Evolutionary conservation across 169 alveolate genomes (phyloP).

Genomic region (Plasmodium sp.): DNA sequence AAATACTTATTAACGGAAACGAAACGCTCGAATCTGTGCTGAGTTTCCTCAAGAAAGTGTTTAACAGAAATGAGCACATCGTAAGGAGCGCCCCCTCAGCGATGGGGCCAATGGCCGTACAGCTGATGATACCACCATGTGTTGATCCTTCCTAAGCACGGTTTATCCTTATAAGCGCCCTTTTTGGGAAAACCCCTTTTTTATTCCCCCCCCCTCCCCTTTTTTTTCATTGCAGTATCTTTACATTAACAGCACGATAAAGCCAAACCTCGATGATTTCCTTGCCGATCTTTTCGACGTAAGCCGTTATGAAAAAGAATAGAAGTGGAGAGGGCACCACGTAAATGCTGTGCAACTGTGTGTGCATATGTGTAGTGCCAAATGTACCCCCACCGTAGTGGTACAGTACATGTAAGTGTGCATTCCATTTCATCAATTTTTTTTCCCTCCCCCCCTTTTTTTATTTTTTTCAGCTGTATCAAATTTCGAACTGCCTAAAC

Average conservation of each 20-base stretch:
- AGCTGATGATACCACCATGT: neutral
- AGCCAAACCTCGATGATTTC: conserved; percentile 55
- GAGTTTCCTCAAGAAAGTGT: conserved; percentile 31
- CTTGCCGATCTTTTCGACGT: conserved; percentile 40
- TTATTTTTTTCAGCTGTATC: conserved; percentile 10
- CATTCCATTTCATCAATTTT: neutral
- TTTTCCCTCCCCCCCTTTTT: neutral
- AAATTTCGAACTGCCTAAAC: conserved; percentile 33
- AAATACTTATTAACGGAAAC: conserved; percentile 45
- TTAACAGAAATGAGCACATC: conserved; percentile 37
- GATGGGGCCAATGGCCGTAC: neutral
- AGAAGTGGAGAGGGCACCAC: neutral
- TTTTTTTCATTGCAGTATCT: conserved; percentile 35
- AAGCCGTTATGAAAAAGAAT: neutral
- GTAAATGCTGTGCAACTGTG: neutral
- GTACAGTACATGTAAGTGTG: conserved; percentile 7
- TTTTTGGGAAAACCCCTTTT: neutral
- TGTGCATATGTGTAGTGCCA: neutral
- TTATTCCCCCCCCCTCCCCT: neutral
- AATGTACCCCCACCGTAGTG: neutral
- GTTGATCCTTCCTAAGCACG: neutral
- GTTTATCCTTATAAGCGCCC: neutral
- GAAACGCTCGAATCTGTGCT: conserved; percentile 26
- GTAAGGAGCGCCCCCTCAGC: conserved; percentile 5
- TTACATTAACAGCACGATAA: conserved; percentile 29